phyloP scores from a whole-genome alignment of 176 grass and related monocot genomes.

The Metroxylon sagu region DNA sequence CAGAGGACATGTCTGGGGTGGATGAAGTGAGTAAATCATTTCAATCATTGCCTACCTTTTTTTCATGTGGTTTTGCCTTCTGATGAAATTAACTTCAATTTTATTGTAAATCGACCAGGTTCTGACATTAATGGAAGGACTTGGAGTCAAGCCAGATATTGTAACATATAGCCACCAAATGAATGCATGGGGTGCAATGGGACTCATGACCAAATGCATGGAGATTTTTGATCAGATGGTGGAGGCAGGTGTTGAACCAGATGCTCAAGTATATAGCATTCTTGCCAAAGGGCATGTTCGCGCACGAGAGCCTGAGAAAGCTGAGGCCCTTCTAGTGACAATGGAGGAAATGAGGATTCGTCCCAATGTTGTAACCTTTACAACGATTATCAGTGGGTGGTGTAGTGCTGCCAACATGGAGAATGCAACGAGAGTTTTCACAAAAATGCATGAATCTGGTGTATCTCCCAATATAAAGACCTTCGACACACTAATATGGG shows the following conservation, averaged over 20 bases:
- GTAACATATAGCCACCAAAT: constrained; percentile 82
- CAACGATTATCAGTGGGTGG: constrained; percentile 84
- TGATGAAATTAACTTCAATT: neutral
- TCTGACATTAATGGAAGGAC: constrained; percentile 57
- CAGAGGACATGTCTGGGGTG: constrained; percentile 49
- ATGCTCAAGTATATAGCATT: constrained; percentile 91
- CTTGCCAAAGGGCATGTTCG: constrained; percentile 91
- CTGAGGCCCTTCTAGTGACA: constrained; percentile 60
- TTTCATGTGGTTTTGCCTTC: neutral
- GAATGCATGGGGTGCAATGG: constrained; percentile 67
- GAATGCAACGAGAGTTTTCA: constrained; percentile 59
- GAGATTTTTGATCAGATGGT: constrained; percentile 71
- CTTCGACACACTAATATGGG: constrained; percentile 96
- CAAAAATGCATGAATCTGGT: constrained; percentile 59
- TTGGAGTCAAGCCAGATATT: constrained; percentile 67
- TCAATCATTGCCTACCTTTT: neutral
- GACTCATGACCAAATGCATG: constrained; percentile 67
- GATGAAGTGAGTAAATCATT: constrained; percentile 46
- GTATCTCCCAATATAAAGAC: constrained; percentile 69
- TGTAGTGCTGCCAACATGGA: constrained; percentile 75
- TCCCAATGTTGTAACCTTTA: constrained; percentile 89
- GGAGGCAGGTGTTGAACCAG: constrained; percentile 64
- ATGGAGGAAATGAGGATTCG: constrained; percentile 53
- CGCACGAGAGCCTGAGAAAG: constrained; percentile 59
- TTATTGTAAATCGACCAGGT: constrained; percentile 13